Conservation (phyloP, 345 rosid genomes). For the Aquilaria yunnanensis region DNA sequence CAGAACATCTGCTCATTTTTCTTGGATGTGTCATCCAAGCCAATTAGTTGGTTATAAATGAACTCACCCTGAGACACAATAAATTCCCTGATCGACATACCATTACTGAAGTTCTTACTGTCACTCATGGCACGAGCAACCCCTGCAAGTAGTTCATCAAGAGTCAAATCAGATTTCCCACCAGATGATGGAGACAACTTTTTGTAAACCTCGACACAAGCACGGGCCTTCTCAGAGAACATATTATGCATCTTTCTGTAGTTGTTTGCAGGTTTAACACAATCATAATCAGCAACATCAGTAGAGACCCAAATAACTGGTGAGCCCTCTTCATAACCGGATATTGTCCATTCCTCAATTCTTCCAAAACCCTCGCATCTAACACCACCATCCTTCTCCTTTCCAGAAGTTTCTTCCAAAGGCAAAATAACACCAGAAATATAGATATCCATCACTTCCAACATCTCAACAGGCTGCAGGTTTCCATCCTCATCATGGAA, state of each 20-base stretch:
- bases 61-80: constrained; percentile 68
- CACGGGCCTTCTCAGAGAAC: constrained; percentile 53
- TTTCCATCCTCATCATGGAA: constrained; percentile 37
- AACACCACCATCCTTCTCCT: constrained; percentile 37
- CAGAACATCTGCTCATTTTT: constrained; percentile 29
- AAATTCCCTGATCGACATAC: constrained; percentile 41
- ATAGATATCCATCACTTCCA: constrained; percentile 46
- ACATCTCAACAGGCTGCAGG: constrained; percentile 47
- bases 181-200: constrained; percentile 45
- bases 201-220: constrained; percentile 56
- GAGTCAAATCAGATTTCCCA: constrained; percentile 45
- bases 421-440: constrained; percentile 50
- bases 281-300: constrained; percentile 50
- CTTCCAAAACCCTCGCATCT: constrained; percentile 48
- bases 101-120: constrained; percentile 38
- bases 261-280: constrained; percentile 42
- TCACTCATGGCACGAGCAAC: constrained; percentile 50
- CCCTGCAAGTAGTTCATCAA: constrained; percentile 65
- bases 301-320: constrained; percentile 68
- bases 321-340: constrained; percentile 64
- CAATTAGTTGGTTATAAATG: constrained; percentile 52
- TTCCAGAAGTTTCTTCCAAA: constrained; percentile 30
- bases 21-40: constrained; percentile 55
- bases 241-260: constrained; percentile 43
- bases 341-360: constrained; percentile 50